A percentile compares a stretch with the other conserved stretches of the same genome.
phyloP scores from a whole-genome alignment of 176 grass and related monocot genomes.

The Hyparrhenia diplandra region DNA sequence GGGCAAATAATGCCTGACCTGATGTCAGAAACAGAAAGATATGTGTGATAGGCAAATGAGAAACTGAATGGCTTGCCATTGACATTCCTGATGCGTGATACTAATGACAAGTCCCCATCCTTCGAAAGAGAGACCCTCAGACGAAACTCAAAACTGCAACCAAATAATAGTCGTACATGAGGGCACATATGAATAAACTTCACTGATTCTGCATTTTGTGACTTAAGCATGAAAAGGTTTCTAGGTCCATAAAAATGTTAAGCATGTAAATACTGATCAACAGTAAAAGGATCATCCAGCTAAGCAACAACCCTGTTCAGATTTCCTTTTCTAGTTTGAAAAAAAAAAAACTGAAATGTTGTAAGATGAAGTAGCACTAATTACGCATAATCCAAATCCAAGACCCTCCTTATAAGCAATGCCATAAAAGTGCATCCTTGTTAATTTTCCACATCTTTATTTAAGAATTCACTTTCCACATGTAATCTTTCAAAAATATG shows the following conservation, averaged over 20 bases:
- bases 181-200: background rate
- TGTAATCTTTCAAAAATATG: background rate
- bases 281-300: background rate
- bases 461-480: background rate
- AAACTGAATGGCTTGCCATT: constrained; percentile 89
- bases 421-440: background rate
- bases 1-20: constrained; percentile 44
- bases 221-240: background rate
- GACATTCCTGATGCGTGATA: constrained; percentile 83
- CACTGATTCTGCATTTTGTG: background rate
- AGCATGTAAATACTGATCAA: background rate
- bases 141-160: constrained; percentile 85
- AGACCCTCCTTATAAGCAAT: background rate
- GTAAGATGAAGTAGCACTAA: background rate
- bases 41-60: constrained; percentile 97
- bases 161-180: background rate
- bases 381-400: background rate
- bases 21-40: constrained; percentile 94
- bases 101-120: constrained; percentile 63
- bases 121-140: constrained; percentile 77
- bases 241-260: background rate
- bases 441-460: background rate
- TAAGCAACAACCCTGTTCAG: background rate
- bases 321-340: background rate
- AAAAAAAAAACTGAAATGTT: background rate